A percentile compares a stretch with the other conserved stretches of the same genome.
Conservation (phyloP, 306 rosid species). For the Acmispon strigosus region DNA sequence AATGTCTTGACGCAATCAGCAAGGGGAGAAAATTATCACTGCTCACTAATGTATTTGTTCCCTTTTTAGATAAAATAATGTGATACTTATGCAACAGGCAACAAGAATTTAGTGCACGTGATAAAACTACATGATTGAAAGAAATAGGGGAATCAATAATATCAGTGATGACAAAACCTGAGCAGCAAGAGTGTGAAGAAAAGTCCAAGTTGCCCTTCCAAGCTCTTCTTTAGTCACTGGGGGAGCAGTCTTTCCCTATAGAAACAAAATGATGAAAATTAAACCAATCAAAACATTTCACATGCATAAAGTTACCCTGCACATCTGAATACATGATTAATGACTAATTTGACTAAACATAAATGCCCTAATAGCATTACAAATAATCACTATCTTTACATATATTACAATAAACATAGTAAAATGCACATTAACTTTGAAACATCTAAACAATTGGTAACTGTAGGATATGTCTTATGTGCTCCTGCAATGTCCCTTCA, state of each 20-base stretch:
- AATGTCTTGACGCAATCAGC: not conserved
- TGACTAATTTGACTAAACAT: not conserved
- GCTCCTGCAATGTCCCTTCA: not conserved
- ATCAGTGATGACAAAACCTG: slow-evolving; percentile 49
- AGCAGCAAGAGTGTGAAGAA: slow-evolving; percentile 95
- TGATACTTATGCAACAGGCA: not conserved
- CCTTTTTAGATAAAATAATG: slow-evolving; percentile 1
- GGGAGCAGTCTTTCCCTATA: slow-evolving; percentile 44
- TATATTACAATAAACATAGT: not conserved
- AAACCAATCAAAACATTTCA: not conserved
- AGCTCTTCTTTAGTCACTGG: slow-evolving; percentile 73
- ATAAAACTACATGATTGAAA: not conserved
- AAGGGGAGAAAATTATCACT: not conserved
- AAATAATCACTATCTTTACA: not conserved
- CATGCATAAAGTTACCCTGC: not conserved
- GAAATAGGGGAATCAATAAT: not conserved
- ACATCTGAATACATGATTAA: not conserved
- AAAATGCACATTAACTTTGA: not conserved
- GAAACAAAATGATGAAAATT: slow-evolving; percentile 2
- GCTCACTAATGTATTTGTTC: not conserved
- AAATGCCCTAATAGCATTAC: not conserved
- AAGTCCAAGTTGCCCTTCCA: slow-evolving; percentile 92
- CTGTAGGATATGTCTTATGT: not conserved
- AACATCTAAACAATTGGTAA: not conserved
- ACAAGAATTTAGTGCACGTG: not conserved